Conservation (phyloP, 2,329 filamentous ascomycete genomes). For the Neofusicoccum sp. region DNA sequence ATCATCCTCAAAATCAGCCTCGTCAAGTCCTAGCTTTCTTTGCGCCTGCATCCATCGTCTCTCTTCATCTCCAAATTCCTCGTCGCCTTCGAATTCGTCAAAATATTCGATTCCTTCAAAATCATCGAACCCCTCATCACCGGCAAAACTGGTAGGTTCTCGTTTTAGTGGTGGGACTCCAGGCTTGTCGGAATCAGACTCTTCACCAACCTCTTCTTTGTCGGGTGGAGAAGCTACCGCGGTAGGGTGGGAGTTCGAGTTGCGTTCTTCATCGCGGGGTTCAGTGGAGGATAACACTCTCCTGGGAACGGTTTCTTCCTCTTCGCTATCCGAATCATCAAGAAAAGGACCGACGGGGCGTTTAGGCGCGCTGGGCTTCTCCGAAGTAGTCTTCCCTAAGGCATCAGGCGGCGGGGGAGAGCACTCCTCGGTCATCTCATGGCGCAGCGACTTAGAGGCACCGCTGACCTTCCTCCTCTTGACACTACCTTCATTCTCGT, state of each 20-base stretch:
- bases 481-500: conserved; percentile 42
- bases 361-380: conserved; percentile 19
- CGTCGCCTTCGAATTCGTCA: conserved; percentile 55
- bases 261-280: not conserved
- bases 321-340: conserved; percentile 66
- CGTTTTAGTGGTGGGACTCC: conserved; percentile 34
- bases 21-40: conserved; percentile 51
- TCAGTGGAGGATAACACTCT: not conserved
- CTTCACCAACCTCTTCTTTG: conserved; percentile 9
- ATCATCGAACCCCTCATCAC: conserved; percentile 47
- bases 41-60: conserved; percentile 73
- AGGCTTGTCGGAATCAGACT: not conserved
- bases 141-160: conserved; percentile 49
- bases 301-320: conserved; percentile 29
- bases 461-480: conserved; percentile 42
- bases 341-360: conserved; percentile 62
- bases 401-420: conserved; percentile 27
- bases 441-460: conserved; percentile 49
- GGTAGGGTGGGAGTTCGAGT: not conserved
- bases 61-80: conserved; percentile 52
- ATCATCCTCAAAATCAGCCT: conserved; percentile 39
- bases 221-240: not conserved
- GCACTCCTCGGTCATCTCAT: conserved; percentile 28
- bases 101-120: conserved; percentile 56
- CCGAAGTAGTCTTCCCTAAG: not conserved